phyloP scores from a whole-genome alignment of 306 rosid genomes.

The Malus domestica region DNA sequence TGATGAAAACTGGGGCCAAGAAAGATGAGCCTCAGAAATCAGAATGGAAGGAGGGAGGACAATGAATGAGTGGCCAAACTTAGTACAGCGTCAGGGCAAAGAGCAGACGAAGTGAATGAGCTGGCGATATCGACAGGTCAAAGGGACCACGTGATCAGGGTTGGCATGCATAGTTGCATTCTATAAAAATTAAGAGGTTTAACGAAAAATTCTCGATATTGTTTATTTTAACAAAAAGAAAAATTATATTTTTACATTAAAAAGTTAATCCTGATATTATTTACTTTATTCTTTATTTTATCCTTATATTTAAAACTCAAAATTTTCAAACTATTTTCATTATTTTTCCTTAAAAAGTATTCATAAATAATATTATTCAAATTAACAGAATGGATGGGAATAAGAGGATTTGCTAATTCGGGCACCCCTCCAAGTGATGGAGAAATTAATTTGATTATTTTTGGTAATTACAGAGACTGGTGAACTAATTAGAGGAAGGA shows the following conservation, averaged over 20 bases:
- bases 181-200: neutral
- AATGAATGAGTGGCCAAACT: neutral
- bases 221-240: too few relatives aligned
- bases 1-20: neutral
- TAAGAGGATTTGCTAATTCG: neutral
- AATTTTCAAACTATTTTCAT: too few relatives aligned
- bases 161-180: neutral
- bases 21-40: neutral
- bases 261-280: too few relatives aligned
- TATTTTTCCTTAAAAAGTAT: neutral
- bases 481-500: too few relatives aligned
- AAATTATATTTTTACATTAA: too few relatives aligned
- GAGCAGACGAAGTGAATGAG: conserved; percentile 27
- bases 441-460: neutral
- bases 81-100: neutral
- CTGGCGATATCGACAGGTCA: conserved; percentile 65
- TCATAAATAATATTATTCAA: neutral
- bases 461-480: neutral
- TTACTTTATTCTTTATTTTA: too few relatives aligned
- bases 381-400: neutral
- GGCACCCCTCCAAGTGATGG: neutral
- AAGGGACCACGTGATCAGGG: conserved; percentile 47
- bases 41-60: neutral
- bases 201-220: too few relatives aligned
- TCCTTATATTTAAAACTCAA: too few relatives aligned